Evolutionary conservation across 2,329 filamentous ascomycete species (phyloP).

Genomic region (Podosphaera aphanis): DNA sequence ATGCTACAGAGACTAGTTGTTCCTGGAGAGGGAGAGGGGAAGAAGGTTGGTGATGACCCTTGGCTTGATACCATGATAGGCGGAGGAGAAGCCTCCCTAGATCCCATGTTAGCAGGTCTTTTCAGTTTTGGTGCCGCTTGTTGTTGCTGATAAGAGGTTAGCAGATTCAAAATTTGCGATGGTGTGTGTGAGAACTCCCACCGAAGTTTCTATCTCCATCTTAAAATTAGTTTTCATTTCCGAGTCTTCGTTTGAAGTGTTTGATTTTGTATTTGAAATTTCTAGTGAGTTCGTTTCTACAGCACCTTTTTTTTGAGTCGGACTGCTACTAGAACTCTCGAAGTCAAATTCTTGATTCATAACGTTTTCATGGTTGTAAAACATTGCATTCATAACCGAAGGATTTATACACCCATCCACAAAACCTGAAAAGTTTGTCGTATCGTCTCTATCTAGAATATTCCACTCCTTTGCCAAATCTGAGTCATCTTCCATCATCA

Average conservation of each 20-base stretch:
- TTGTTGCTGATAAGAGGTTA: conserved; percentile 23
- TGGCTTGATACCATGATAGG: conserved; percentile 28
- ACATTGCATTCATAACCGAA: conserved; percentile 11
- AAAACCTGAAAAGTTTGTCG: conserved; percentile 14
- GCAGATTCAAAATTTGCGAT: conserved; percentile 5
- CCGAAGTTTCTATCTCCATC: conserved; percentile 21
- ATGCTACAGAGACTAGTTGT: conserved; percentile 10
- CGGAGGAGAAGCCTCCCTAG: conserved; percentile 31
- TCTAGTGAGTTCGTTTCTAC: conserved; percentile 20
- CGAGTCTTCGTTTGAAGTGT: conserved; percentile 13
- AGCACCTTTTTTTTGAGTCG: conserved; percentile 17
- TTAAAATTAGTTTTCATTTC: conserved; percentile 10
- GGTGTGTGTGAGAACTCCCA: conserved; percentile 15
- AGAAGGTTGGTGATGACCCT: conserved; percentile 27
- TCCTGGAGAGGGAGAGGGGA: conserved; percentile 24
- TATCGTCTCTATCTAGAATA: conserved; percentile 19
- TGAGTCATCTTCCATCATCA: conserved; percentile 21
- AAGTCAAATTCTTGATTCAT: conserved; percentile 32
- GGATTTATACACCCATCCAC: conserved; percentile 17
- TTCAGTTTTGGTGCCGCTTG: conserved; percentile 27
- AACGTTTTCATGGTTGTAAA: conserved; percentile 17
- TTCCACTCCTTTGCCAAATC: conserved; percentile 21
- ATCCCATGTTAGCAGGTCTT: conserved; percentile 23
- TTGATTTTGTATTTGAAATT: conserved; percentile 20
- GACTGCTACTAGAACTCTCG: conserved; percentile 33